Evolutionary conservation across 2,329 filamentous ascomycete genomes (phyloP).

Genomic region (Colletotrichum horii): DNA sequence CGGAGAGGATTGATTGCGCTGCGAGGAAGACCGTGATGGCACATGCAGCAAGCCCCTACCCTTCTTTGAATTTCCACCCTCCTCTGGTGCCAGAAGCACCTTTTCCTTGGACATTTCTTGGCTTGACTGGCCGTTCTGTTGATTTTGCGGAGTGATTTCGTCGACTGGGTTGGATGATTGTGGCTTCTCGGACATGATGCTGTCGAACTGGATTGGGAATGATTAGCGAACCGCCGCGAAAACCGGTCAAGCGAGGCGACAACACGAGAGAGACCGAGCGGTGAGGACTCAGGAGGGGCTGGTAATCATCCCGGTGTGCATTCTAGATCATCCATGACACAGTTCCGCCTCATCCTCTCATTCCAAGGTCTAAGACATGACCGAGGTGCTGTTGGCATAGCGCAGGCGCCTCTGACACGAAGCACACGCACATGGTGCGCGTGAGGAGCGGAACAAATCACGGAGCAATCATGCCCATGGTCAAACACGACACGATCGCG

Average conservation of each 20-base stretch:
- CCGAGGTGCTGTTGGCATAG: conserved; percentile 18
- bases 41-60: conserved; percentile 60
- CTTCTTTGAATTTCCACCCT: conserved; percentile 50
- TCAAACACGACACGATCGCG: neutral
- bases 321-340: conserved; percentile 12
- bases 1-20: conserved; percentile 63
- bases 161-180: conserved; percentile 28
- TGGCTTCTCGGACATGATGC: conserved; percentile 36
- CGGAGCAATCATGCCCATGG: neutral
- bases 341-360: conserved; percentile 6
- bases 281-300: conserved; percentile 14
- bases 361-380: conserved; percentile 23
- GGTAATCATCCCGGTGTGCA: neutral
- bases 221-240: conserved; percentile 4
- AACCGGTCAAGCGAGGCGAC: neutral
- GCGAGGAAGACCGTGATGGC: conserved; percentile 67
- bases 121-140: conserved; percentile 29
- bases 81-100: conserved; percentile 45
- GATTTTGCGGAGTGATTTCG: conserved; percentile 33
- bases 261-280: neutral
- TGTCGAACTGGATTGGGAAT: neutral
- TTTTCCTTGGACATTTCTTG: conserved; percentile 49
- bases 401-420: neutral
- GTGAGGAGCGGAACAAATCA: neutral
- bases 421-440: neutral